Base-by-base conservation (phyloP, 1,139 yeast species). In the Oligophagozyma castellii region DNA sequence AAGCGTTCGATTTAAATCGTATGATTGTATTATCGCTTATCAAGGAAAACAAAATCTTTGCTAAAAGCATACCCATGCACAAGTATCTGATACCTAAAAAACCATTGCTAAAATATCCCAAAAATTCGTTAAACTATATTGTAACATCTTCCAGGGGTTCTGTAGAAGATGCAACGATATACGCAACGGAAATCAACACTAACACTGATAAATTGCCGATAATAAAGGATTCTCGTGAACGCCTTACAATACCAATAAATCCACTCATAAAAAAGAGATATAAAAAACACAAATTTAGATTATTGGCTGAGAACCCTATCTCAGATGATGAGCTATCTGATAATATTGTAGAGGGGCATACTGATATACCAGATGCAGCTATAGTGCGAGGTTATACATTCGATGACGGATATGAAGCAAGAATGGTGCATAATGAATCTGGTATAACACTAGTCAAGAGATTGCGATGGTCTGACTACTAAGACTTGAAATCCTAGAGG, bases 111-210 rank as follows among this genome's bases (percentile, higher is more conserved):
- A 7, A 18, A 10, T 18, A 7, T 7, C 20, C 20, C 10, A 7
- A 7, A 18, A 7, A 7, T 7, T 18, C 20, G 7, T 18, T 66
- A 19, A 73, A 73, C 31, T 63, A 67, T 41, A 53, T 75, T 24
- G 83, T 77, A 22, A 77, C 74, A 38, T 68, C 84, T 2, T 70
- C 75, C 47, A 72, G 74, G 15, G 84, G 84, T 0, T 61, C 63
- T 31, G 44, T 73, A 13, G 67, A 65, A 38, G 86, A 77, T 45
- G 86, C 86, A 5, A 76, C 86, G 4, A 70, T 67, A 39, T 76
- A 70, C 51, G 89, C 83, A 2, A 77, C 86, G 2, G 86, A 76
- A 47, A 61, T 77, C 28, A 77, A 77, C 46, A 67, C 81, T 0
- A 61, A 69, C 22, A 22, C 36, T 3, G 33, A 34, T 10, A 31